Conservation (phyloP, 2,329 filamentous ascomycete species). For the Myriosclerotinia curreyana region DNA sequence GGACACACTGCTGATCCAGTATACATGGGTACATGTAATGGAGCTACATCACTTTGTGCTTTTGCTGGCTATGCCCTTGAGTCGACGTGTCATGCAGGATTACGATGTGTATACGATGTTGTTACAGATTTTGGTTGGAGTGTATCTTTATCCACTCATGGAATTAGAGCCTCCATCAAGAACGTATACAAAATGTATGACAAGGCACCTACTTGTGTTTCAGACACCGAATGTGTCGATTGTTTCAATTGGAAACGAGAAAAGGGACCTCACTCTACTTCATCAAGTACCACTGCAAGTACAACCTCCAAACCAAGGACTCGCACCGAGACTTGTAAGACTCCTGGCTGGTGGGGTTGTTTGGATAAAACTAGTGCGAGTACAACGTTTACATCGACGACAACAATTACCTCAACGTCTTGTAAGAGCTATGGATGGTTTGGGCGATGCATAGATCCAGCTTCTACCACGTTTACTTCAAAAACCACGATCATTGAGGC, state of each 20-base stretch:
- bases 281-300: constrained; percentile 59
- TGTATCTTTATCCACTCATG: constrained; percentile 82
- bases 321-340: constrained; percentile 78
- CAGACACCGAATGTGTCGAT: constrained; percentile 76
- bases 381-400: constrained; percentile 36
- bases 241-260: constrained; percentile 92
- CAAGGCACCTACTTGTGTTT: constrained; percentile 67
- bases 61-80: constrained; percentile 87
- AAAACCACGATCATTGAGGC: constrained; percentile 20
- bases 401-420: constrained; percentile 18
- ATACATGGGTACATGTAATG: constrained; percentile 88
- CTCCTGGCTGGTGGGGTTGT: constrained; percentile 70
- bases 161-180: constrained; percentile 78
- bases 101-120: constrained; percentile 84
- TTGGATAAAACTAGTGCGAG: constrained; percentile 44
- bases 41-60: constrained; percentile 79
- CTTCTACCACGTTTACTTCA: constrained; percentile 7
- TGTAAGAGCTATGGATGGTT: constrained; percentile 28
- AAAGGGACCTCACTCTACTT: constrained; percentile 76
- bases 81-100: constrained; percentile 79
- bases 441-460: constrained; percentile 15
- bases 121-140: constrained; percentile 89
- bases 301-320: constrained; percentile 56
- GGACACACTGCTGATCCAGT: constrained; percentile 93
- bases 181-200: constrained; percentile 84